A percentile compares a stretch with the other conserved stretches of the same genome.
Evolutionary conservation across 257 asterid genomes (phyloP).

Genomic region (Salvia hispanica): DNA sequence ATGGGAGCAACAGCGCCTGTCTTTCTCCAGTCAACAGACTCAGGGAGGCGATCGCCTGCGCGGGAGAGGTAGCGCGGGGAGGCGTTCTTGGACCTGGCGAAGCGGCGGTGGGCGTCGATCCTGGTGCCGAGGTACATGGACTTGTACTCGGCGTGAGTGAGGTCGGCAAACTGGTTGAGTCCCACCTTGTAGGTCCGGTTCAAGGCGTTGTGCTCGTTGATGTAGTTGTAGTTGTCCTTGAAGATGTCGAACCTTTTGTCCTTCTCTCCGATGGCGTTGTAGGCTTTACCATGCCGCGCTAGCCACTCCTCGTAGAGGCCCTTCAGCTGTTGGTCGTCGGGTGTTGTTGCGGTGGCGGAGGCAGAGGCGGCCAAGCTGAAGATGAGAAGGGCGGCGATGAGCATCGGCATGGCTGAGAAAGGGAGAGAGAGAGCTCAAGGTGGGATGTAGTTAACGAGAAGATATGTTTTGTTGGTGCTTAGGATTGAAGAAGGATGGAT

Average conservation of each 20-base stretch:
- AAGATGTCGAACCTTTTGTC: constrained; percentile 61
- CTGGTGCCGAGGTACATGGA: constrained; percentile 61
- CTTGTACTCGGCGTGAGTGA: constrained; percentile 66
- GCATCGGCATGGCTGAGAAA: constrained; percentile 51
- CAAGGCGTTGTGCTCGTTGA: constrained; percentile 57
- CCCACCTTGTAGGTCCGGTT: constrained; percentile 70
- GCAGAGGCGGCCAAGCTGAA: constrained; percentile 37
- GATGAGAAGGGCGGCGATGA: constrained; percentile 35
- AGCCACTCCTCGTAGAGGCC: constrained; percentile 60
- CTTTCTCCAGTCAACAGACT: constrained; percentile 74
- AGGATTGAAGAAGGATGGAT: constrained; percentile 40
- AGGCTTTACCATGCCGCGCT: constrained; percentile 59
- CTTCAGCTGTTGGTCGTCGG: constrained; percentile 45
- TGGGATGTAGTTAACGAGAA: neutral
- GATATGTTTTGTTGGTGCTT: constrained; percentile 32
- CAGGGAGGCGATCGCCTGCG: constrained; percentile 53
- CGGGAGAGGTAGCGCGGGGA: constrained; percentile 49
- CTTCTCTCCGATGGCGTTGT: constrained; percentile 64
- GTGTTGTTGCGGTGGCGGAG: constrained; percentile 23
- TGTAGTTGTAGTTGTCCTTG: constrained; percentile 66
- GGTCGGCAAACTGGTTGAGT: constrained; percentile 70
- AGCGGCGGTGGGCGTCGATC: constrained; percentile 57
- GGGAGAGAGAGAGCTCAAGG: neutral
- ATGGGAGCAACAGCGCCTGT: constrained; percentile 67
- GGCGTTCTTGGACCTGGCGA: constrained; percentile 51